A percentile compares a stretch with the other conserved stretches of the same genome.
phyloP scores from a whole-genome alignment of 768 basidiomycete genomes.

The Kwoniella dejecticola region DNA sequence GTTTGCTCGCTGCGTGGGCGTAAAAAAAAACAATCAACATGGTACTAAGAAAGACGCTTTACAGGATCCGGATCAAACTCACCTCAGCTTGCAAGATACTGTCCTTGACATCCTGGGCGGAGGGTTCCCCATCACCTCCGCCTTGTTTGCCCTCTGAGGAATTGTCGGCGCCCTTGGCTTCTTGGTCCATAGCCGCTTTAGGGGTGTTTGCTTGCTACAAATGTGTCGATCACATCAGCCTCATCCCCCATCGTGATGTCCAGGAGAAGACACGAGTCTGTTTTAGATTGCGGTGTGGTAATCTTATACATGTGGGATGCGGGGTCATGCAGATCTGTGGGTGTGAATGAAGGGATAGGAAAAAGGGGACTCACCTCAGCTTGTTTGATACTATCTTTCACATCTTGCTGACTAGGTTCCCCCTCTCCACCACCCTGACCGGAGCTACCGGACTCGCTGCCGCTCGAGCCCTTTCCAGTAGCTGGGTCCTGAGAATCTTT shows the following conservation, averaged over 20 bases:
- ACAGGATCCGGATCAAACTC: slow-evolving; percentile 1
- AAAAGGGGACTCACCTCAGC: slow-evolving; percentile 17
- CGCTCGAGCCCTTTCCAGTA: neutral
- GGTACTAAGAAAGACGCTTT: too few relatives aligned
- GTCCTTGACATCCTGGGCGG: slow-evolving; percentile 14
- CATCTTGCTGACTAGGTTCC: slow-evolving; percentile 12
- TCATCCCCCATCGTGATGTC: neutral
- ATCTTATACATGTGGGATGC: too few relatives aligned
- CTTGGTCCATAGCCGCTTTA: slow-evolving; percentile 26
- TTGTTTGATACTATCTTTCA: slow-evolving; percentile 11
- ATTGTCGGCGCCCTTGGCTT: slow-evolving; percentile 18
- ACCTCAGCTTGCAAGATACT: slow-evolving; percentile 16
- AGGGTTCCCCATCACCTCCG: neutral
- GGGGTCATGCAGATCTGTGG: neutral
- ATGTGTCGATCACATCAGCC: neutral
- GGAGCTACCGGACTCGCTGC: too few relatives aligned
- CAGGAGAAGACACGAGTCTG: too few relatives aligned
- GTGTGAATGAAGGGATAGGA: neutral
- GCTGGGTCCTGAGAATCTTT: neutral
- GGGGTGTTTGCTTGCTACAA: slow-evolving; percentile 25
- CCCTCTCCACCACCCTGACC: slow-evolving; percentile 7
- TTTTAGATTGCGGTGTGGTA: too few relatives aligned
- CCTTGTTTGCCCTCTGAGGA: neutral
- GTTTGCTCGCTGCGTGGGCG: slow-evolving; percentile 15
- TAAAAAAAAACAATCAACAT: too few relatives aligned